Evolutionary conservation across 2,329 filamentous ascomycete genomes (phyloP).

Genomic region (Esteya vermicola): DNA sequence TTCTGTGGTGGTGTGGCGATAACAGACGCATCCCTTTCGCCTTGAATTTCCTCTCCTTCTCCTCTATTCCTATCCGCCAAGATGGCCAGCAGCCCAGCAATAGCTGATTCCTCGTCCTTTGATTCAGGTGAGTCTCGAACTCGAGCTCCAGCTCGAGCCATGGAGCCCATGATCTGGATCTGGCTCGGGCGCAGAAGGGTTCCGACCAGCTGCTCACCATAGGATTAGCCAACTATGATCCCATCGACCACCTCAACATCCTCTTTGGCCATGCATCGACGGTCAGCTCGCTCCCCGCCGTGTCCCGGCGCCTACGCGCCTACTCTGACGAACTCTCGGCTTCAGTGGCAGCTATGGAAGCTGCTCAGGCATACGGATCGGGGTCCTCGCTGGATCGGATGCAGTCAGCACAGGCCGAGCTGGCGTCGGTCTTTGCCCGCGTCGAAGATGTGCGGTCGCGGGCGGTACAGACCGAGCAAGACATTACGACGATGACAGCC

Average conservation of each 20-base stretch:
- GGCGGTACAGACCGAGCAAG: constrained; percentile 82
- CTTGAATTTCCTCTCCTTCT: neutral
- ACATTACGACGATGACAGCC: constrained; percentile 96
- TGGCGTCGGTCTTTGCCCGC: constrained; percentile 80
- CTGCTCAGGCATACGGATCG: constrained; percentile 71
- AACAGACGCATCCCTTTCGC: no score
- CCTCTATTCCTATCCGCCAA: neutral
- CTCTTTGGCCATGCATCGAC: constrained; percentile 86
- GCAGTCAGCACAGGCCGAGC: constrained; percentile 77
- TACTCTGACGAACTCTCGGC: constrained; percentile 73
- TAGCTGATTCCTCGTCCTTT: constrained; percentile 9
- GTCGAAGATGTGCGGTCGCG: constrained; percentile 86
- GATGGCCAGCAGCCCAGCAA: constrained; percentile 8
- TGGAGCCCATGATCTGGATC: no score
- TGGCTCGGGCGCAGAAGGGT: no score
- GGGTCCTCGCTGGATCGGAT: constrained; percentile 82
- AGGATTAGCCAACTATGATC: constrained; percentile 36
- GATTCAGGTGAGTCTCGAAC: constrained; percentile 9
- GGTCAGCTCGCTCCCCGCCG: constrained; percentile 59
- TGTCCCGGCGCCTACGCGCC: constrained; percentile 56
- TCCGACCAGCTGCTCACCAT: no score
- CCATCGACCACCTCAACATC: constrained; percentile 81
- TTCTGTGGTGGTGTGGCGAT: no score
- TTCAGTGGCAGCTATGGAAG: constrained; percentile 60
- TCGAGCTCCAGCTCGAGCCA: no score